Base-by-base conservation (phyloP, 169 alveolate genomes). In the Plasmodium cynomolgi region DNA sequence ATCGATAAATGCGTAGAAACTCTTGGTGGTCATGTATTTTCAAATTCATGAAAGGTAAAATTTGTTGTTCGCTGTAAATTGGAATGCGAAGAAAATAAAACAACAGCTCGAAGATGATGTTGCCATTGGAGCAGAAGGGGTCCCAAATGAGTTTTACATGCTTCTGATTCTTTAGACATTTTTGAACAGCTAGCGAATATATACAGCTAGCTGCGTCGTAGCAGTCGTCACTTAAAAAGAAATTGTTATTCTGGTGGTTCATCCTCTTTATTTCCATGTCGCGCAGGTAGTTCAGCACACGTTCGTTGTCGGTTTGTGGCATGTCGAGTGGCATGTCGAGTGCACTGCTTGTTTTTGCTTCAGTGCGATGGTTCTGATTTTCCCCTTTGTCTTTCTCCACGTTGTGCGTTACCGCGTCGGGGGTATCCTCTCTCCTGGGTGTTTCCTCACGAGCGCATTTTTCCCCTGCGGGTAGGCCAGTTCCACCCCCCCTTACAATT, bases 171-270 rank as follows among this genome's bases (percentile, higher is more conserved):
- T 50, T 79, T 80, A 88, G 31, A 74, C 94, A 88, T 79, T 88
- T 88, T 9, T 77, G 81, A 34, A 88, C 44, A 4, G 83, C 50
- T 79, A 88, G 39, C 8, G 94, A 54, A 62, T 88, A 88, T 79
- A 79, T 62, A 74, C 94, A 88, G 82, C 90, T 80, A 79, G 90
- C 84, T 3, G 94, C 29, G 82, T 88, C 94, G 58, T 88, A 88
- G 54, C 94, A 79, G 58, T 88, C 94, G 72, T 88, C 94, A n/a
- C 91, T 80, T 80, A 88, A 88, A 88, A 88, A 88, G 72, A 80
- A 88, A 79, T 41, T 80, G 47, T 88, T 88, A 23, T 88, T 88
- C n/a, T 73, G 83, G 56, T 79, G 73, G 20, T 80, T 56, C 94
- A 88, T 88, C 50, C 94, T 58, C 44, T 81, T 88, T 56, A 88